phyloP scores from a whole-genome alignment of 2,329 filamentous ascomycete species.

The Escovopsis sp. region DNA sequence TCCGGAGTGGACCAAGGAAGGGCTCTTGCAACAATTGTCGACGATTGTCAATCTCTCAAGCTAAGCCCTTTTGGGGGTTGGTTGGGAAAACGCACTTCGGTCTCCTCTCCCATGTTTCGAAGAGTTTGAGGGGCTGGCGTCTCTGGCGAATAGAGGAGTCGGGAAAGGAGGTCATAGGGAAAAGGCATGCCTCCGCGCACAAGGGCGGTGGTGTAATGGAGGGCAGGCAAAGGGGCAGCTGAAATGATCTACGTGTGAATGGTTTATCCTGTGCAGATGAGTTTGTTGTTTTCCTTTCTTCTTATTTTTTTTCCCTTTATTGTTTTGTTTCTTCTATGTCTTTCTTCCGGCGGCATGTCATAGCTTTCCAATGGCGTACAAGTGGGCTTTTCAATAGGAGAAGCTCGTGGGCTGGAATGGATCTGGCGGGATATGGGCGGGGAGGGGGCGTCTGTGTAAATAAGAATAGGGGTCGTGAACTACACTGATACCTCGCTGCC shows the following conservation, averaged over 20 bases:
- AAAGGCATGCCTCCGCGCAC: background rate
- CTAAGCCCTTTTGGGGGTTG: background rate
- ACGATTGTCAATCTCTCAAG: constrained; percentile 28
- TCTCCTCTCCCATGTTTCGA: background rate
- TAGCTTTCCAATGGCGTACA: constrained; percentile 9
- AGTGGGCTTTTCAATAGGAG: constrained; percentile 6
- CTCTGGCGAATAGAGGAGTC: background rate
- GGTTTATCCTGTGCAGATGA: constrained; percentile 5
- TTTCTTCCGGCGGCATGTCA: constrained; percentile 1
- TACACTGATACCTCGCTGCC: constrained; percentile 13
- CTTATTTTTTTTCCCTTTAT: too few species aligned
- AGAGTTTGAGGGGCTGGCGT: background rate
- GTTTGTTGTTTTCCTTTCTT: constrained; percentile 1
- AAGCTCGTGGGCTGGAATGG: constrained; percentile 7
- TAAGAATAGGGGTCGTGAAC: constrained; percentile 11
- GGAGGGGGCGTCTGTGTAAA: constrained; percentile 10
- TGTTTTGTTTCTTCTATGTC: too few species aligned
- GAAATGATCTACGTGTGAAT: constrained; percentile 8
- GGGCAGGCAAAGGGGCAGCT: background rate
- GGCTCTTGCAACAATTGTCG: constrained; percentile 54
- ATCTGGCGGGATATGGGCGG: constrained; percentile 4
- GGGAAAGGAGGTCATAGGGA: background rate
- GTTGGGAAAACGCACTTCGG: too few species aligned
- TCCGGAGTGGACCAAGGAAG: constrained; percentile 46
- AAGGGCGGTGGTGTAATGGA: background rate